Conservation (phyloP, 805 yeast genomes). For the Sugiyamaella mastotermitis region DNA sequence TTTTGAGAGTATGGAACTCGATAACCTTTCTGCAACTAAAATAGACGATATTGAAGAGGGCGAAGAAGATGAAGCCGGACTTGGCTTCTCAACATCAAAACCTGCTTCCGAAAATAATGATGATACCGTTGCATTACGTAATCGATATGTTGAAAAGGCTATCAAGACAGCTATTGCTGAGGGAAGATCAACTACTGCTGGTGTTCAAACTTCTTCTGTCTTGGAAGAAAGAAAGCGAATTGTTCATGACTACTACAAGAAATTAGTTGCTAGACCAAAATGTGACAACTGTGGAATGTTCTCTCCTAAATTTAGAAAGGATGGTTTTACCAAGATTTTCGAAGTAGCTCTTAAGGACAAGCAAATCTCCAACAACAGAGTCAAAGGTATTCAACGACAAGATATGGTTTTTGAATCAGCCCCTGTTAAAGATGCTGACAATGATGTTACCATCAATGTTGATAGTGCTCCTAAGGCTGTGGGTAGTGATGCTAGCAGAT, state of each 20-base stretch:
- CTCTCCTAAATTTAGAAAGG: conserved; percentile 91
- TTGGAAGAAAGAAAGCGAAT: conserved; percentile 75
- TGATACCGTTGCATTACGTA: conserved; percentile 55
- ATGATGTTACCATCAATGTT: conserved; percentile 28
- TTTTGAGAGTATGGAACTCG: conserved; percentile 69
- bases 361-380: conserved; percentile 68
- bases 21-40: conserved; percentile 40
- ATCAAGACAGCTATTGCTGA: conserved; percentile 69
- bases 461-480: conserved; percentile 39
- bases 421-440: conserved; percentile 22
- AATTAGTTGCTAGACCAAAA: conserved; percentile 67
- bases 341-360: conserved; percentile 81
- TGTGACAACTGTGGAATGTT: conserved; percentile 97
- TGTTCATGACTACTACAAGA: conserved; percentile 66
- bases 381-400: conserved; percentile 70
- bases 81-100: conserved; percentile 13
- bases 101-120: conserved; percentile 29
- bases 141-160: conserved; percentile 61
- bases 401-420: conserved; percentile 49
- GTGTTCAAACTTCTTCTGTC: conserved; percentile 77
- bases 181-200: conserved; percentile 62
- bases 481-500: conserved; percentile 65
- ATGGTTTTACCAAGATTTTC: conserved; percentile 87
- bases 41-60: conserved; percentile 43
- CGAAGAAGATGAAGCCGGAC: conserved; percentile 32